phyloP scores from a whole-genome alignment of 2,329 filamentous ascomycete genomes.

The Monosporascus sp. region DNA sequence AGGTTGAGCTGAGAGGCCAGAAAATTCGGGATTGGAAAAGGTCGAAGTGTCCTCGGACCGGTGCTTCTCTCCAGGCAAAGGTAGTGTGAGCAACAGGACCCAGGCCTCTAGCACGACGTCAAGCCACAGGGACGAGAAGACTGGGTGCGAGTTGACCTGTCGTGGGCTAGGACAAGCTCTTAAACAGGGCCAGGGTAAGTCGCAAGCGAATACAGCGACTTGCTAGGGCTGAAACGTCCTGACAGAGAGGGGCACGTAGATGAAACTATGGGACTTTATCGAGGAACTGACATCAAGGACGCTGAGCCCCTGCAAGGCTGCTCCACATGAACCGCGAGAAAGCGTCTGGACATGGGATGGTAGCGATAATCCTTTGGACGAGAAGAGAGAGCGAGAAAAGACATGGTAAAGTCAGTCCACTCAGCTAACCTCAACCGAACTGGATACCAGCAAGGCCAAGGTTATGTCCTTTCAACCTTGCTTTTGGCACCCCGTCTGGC shows the following conservation, averaged over 20 bases:
- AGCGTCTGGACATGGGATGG: conserved; percentile 4
- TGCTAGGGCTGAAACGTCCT: conserved; percentile 9
- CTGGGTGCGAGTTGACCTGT: not conserved
- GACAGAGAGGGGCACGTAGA: conserved; percentile 16
- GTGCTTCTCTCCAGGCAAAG: not conserved
- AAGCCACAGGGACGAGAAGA: not conserved
- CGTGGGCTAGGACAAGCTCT: not conserved
- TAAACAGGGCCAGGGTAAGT: conserved; percentile 3
- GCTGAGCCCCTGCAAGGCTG: conserved; percentile 15
- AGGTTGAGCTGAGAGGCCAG: not conserved
- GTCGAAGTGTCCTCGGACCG: not conserved
- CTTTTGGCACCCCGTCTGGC: not conserved
- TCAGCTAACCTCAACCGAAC: not conserved
- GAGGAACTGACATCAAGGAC: conserved; percentile 12
- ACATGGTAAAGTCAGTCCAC: conserved; percentile 4
- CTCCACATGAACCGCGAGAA: conserved; percentile 13
- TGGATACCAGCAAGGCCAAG: conserved; percentile 8
- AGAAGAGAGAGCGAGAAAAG: conserved; percentile 2
- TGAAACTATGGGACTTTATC: conserved; percentile 16
- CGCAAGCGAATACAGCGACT: not conserved
- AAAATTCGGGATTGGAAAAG: not conserved
- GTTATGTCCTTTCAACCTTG: conserved; percentile 6
- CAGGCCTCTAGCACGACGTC: too few relatives aligned
- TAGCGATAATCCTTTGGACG: conserved; percentile 1
- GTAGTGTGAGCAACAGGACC: too few relatives aligned